Evolutionary conservation across 345 rosid genomes (phyloP).

Genomic region (Linum trigynum): DNA sequence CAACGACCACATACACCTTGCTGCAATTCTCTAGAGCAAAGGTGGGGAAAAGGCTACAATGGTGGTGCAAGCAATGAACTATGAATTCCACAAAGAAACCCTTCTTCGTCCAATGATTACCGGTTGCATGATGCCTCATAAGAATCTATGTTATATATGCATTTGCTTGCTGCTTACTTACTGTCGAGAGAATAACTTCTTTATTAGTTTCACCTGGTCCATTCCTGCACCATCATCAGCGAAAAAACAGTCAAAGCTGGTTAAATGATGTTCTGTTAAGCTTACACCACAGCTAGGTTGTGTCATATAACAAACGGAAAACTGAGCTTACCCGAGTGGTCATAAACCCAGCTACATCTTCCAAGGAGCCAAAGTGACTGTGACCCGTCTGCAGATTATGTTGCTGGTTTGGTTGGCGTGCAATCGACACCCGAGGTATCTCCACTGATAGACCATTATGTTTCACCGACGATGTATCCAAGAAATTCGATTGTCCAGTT

Average conservation of each 20-base stretch:
- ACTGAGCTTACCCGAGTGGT: slow-evolving; percentile 41
- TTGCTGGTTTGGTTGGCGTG: slow-evolving; percentile 35
- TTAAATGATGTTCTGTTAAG: not conserved
- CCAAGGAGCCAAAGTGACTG: slow-evolving; percentile 51
- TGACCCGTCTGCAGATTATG: slow-evolving; percentile 41
- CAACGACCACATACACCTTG: not conserved
- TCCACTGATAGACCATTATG: slow-evolving; percentile 32
- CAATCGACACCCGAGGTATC: slow-evolving; percentile 27
- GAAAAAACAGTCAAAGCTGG: not conserved
- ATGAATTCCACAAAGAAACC: not conserved
- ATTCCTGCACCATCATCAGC: not conserved
- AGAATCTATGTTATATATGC: not conserved
- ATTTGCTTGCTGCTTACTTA: not conserved
- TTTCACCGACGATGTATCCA: slow-evolving; percentile 29
- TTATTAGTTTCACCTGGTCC: not conserved
- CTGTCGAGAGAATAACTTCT: not conserved
- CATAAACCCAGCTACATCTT: slow-evolving; percentile 50
- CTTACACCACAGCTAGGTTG: not conserved
- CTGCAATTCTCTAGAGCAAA: not conserved
- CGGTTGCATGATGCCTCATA: not conserved
- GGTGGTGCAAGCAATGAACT: not conserved
- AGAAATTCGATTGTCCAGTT: slow-evolving; percentile 23
- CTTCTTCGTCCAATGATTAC: not conserved
- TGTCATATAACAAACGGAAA: not conserved
- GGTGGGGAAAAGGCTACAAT: not conserved